Evolutionary conservation across 2,329 filamentous ascomycete genomes (phyloP), one percentile per base, ranked within the genome.

Genomic region (Diaporthe aspalathi): DNA sequence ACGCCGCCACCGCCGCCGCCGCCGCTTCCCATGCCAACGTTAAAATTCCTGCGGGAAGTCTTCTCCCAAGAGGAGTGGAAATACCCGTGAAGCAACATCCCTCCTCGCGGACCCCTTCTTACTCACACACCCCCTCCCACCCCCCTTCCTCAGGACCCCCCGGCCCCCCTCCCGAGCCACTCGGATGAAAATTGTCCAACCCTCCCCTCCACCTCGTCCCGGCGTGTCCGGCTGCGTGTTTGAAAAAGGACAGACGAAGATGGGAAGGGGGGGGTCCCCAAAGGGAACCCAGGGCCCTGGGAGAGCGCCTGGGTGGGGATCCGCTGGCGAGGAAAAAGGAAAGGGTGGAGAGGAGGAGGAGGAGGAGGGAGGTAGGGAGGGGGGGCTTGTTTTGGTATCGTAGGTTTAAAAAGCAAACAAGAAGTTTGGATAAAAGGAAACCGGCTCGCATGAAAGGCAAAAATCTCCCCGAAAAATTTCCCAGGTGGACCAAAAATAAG

Each of bases 321-420:
- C 60, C 40, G 43, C 27, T 63, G 60, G 60, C 60, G 43, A 63
- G 60, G 11, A 63, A 35, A 63, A 35, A 63, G 35, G 20, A 63
- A 63, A 27, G 43, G 49, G 14, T 4, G n/a, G n/a, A n/a, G n/a
- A n/a, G n/a, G n/a, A n/a, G n/a, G n/a, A n/a, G n/a, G n/a, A n/a
- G n/a, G n/a, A n/a, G n/a, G n/a, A n/a, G n/a, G n/a, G n/a, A n/a
- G n/a, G n/a, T n/a, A n/a, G n/a, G n/a, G n/a, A n/a, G n/a, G n/a
- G n/a, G n/a, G n/a, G n/a, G n/a, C n/a, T n/a, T n/a, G n/a, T 29
- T 62, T 45, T 47, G 57, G 68, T 49, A 66, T 66, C 57, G 40
- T 65, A 54, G 56, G 62, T 68, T 27, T 7, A 50, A 50, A 73
- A 72, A 74, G 71, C 74, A 71, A 70, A 63, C 40, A 63, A 22